Evolutionary conservation across 2,329 filamentous ascomycete genomes (phyloP).

Genomic region (Emergomyces africanus): DNA sequence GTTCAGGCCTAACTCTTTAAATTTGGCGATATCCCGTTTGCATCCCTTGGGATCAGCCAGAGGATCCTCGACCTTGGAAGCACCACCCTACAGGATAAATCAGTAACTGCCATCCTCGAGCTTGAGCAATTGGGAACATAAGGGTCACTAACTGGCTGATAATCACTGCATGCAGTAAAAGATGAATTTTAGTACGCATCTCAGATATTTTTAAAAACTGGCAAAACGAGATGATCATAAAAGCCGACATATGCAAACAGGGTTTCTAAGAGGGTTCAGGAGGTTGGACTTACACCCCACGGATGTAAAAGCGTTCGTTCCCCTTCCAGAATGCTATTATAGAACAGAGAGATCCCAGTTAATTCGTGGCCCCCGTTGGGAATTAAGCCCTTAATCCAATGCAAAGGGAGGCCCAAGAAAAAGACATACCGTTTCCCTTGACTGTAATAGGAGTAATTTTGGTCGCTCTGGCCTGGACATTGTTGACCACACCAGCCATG

Average conservation of each 20-base stretch:
- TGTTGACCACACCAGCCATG: slow-evolving; percentile 33
- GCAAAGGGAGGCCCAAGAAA: slow-evolving; percentile 8
- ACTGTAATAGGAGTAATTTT: slow-evolving; percentile 45
- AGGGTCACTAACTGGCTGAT: slow-evolving; percentile 40
- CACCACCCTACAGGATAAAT: slow-evolving; percentile 36
- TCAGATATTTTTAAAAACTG: neutral
- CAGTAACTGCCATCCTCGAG: neutral
- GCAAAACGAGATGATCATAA: neutral
- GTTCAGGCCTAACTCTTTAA: slow-evolving; percentile 80
- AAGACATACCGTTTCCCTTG: slow-evolving; percentile 45
- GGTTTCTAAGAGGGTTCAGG: neutral
- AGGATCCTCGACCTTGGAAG: slow-evolving; percentile 55
- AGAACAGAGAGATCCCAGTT: slow-evolving; percentile 8
- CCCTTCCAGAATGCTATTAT: slow-evolving; percentile 51
- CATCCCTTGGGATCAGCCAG: slow-evolving; percentile 59
- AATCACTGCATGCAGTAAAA: slow-evolving; percentile 43
- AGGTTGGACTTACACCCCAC: slow-evolving; percentile 26
- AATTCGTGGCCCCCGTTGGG: neutral
- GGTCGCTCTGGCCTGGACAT: slow-evolving; percentile 28
- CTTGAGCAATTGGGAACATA: neutral
- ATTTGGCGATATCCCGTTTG: slow-evolving; percentile 66
- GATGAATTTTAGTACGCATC: slow-evolving; percentile 34
- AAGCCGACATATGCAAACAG: neutral
- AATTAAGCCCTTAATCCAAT: neutral
- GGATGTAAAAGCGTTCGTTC: slow-evolving; percentile 42